Evolutionary conservation across 805 yeast genomes (phyloP).

Genomic region (Starmerella cellae): DNA sequence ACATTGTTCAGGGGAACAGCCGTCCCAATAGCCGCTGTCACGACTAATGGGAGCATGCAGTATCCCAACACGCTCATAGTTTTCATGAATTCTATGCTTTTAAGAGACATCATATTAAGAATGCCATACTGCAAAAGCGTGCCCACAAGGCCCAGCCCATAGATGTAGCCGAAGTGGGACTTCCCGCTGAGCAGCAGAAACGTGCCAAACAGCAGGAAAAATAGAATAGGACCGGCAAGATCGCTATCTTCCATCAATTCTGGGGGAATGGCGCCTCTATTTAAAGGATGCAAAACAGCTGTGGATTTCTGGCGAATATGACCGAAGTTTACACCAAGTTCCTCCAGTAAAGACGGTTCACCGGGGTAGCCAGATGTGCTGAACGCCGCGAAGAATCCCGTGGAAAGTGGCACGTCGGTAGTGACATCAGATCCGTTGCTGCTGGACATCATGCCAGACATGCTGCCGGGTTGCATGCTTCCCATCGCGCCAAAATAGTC

Average conservation of each 20-base stretch:
- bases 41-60: conserved; percentile 79
- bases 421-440: conserved; percentile 7
- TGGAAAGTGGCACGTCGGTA: conserved; percentile 32
- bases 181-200: conserved; percentile 73
- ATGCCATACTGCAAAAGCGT: conserved; percentile 70
- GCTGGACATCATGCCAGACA: no score
- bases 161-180: conserved; percentile 91
- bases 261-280: conserved; percentile 41
- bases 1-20: conserved; percentile 54
- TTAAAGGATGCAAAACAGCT: conserved; percentile 69
- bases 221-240: conserved; percentile 86
- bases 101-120: conserved; percentile 69
- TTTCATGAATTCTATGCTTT: conserved; percentile 38
- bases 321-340: conserved; percentile 79
- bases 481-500: conserved; percentile 18
- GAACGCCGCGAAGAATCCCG: conserved; percentile 81
- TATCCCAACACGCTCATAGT: conserved; percentile 91
- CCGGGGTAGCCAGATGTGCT: conserved; percentile 87
- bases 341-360: conserved; percentile 88
- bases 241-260: conserved; percentile 81
- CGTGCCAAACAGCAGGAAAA: conserved; percentile 76
- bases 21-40: conserved; percentile 59
- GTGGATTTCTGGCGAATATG: conserved; percentile 73
- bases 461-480: conserved; percentile 3
- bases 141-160: conserved; percentile 91